phyloP scores from a whole-genome alignment of 495 filamentous ascomycete genomes.

The Tuber umbilicatum region DNA sequence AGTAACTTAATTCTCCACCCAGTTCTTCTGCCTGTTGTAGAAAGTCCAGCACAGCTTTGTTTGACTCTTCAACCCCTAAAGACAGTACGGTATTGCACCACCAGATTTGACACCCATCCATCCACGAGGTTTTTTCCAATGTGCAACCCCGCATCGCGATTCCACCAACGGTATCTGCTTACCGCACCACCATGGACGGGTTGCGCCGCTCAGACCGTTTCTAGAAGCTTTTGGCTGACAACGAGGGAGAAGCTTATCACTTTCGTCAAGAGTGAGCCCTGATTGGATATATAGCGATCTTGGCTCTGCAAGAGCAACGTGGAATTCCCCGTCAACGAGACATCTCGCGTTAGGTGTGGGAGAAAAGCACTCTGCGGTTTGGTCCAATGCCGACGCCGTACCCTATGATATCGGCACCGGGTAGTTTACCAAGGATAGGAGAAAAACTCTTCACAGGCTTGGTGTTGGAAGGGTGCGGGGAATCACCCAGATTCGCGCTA shows the following conservation, averaged over 20 bases:
- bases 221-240: neutral
- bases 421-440: neutral
- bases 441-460: neutral
- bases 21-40: neutral
- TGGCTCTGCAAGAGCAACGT: slow-evolving; percentile 2
- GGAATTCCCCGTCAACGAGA: neutral
- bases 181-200: neutral
- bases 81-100: neutral
- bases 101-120: neutral
- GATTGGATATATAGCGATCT: neutral
- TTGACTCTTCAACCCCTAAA: neutral
- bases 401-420: neutral
- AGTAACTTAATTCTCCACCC: neutral
- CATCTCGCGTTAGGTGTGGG: neutral
- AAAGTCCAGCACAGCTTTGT: neutral
- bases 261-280: neutral
- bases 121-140: neutral
- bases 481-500: neutral
- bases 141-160: slow-evolving; percentile 1
- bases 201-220: slow-evolving; percentile 1
- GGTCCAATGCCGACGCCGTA: neutral
- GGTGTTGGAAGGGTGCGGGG: neutral
- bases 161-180: neutral
- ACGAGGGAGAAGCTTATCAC: neutral
- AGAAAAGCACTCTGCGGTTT: neutral